Evolutionary conservation across 1,139 yeast genomes (phyloP), one percentile per base, ranked within the genome.

Genomic region (Arxiozyma bovina): DNA sequence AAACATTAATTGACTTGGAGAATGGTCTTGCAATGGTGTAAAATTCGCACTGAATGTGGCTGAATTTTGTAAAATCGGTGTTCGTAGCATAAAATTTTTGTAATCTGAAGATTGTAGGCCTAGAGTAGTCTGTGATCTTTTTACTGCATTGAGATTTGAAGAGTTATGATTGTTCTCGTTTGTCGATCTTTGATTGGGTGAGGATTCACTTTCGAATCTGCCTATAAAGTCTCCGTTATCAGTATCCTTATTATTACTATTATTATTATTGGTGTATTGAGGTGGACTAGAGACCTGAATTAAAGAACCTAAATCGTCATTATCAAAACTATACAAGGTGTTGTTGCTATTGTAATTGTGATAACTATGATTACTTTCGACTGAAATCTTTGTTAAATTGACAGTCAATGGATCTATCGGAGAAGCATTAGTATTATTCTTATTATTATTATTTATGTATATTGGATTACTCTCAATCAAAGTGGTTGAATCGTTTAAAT

Each of bases 121-220:
- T 23, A 61, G 22, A n/a, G 58, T 55, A 1, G 65, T 60, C 43
- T 61, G 66, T n/a, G 54, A 58, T 53, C 59, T 58, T 27, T 56
- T 62, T 53, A 59, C 27, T 15, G 48, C 7, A 27, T 27, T 27
- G 30, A 27, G 30, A 27, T 27, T 27, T 27, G 30, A 27, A 27
- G 30, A 27, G 30, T 5, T 27, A 6, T 8, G 8, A 7, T 27
- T 4, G 11, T 7, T 27, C 30, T 27, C 11, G 30, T 27, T 27
- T 8, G 6, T 27, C n/a, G 22, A 15, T 11, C 22, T 18, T 34
- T 21, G n/a, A 15, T 42, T 43, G 15, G 42, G 52, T 7, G 48
- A 50, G 6, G 49, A 46, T 38, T 46, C 42, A 46, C 30, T 46
- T 34, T 30, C 42, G 17, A 46, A 27, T 27, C 11, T 27, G 8